Evolutionary conservation across 2,329 filamentous ascomycete species (phyloP).

Genomic region (Alternaria triticimaculans): DNA sequence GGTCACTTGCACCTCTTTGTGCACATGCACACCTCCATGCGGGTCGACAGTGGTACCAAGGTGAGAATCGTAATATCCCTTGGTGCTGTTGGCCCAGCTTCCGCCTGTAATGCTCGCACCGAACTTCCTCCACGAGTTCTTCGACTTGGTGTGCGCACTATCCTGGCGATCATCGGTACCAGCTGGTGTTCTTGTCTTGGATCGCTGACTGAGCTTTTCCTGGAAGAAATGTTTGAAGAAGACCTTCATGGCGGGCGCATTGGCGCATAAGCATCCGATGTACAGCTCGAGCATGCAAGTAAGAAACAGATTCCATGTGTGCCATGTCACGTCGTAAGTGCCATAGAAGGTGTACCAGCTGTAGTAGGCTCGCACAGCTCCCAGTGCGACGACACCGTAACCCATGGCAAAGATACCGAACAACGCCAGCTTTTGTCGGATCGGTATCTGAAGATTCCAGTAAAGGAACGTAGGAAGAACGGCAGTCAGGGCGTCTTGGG

Average conservation of each 20-base stretch:
- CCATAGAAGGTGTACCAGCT: conserved; percentile 37
- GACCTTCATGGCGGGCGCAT: conserved; percentile 41
- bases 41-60: conserved; percentile 24
- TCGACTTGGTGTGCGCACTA: not conserved
- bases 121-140: conserved; percentile 12
- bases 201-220: conserved; percentile 23
- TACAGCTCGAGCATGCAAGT: conserved; percentile 36
- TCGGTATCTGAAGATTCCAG: conserved; percentile 39
- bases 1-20: conserved; percentile 22
- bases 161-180: not conserved
- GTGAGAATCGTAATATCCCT: conserved; percentile 35
- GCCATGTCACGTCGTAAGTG: conserved; percentile 42
- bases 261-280: conserved; percentile 40
- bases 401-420: conserved; percentile 44
- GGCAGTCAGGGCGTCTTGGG: conserved; percentile 41
- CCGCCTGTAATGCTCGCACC: conserved; percentile 12
- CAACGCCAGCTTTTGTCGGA: conserved; percentile 38
- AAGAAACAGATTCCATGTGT: conserved; percentile 26
- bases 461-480: conserved; percentile 41
- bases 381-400: conserved; percentile 35
- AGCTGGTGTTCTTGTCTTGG: conserved; percentile 3
- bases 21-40: conserved; percentile 29
- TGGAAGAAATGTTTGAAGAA: conserved; percentile 42
- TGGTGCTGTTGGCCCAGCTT: conserved; percentile 10
- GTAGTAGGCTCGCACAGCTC: conserved; percentile 34